Base-by-base conservation (phyloP, 108 stramenopile genomes). In the Conticribra guillardii region DNA sequence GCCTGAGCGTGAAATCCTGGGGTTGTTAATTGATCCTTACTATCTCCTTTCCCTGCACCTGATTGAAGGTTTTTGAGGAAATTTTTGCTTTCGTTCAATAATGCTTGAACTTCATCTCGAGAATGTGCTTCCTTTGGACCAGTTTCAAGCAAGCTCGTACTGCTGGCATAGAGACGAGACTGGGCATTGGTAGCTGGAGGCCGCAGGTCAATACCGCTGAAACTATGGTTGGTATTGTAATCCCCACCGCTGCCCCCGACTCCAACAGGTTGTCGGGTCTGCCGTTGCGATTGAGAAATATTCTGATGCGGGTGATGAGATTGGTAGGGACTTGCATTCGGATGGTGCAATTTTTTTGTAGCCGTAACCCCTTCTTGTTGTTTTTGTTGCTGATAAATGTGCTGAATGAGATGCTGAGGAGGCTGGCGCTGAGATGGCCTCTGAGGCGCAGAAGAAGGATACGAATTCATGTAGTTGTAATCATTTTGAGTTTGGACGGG, bases 341-440 rank as follows among this genome's bases (percentile, higher is more conserved):
- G 37, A 41, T 41, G 37, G 11, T 41, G 11, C 37, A 41, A n/a
- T n/a, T n/a, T 41, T 5, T 41, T 41, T 11, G 37, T 11, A 41
- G 41, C 4, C 37, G 59, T n/a, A 16, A n/a, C 1, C 59, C 59
- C 59, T 23, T 23, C 41, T 34, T 37, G 34, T 8, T 28, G 3
- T 27, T 27, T 14, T 4, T 49, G 14, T 16, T 62, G 61, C 5
- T 41, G 5, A 41, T 41, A 41, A 11, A 41, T 9, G 5, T 41
- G 37, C 11, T 41, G 37, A 41, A 41, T 11, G 5, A 41, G 11
- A 41, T 41, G 37, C 37, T 70, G 59, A 37, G 69, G 69, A 21
- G 50, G 50, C 18, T 45, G n/a, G 45, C 55, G 56, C 29, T 69
- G 46, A 18, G 46, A 19, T 22, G 55, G 15, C 22, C 34, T 28